Percentiles rank a stretch among this genome's conserved stretches.
Evolutionary conservation across 208 protist genomes (phyloP).

Genomic region (Acanthamoeba castellanii): DNA sequence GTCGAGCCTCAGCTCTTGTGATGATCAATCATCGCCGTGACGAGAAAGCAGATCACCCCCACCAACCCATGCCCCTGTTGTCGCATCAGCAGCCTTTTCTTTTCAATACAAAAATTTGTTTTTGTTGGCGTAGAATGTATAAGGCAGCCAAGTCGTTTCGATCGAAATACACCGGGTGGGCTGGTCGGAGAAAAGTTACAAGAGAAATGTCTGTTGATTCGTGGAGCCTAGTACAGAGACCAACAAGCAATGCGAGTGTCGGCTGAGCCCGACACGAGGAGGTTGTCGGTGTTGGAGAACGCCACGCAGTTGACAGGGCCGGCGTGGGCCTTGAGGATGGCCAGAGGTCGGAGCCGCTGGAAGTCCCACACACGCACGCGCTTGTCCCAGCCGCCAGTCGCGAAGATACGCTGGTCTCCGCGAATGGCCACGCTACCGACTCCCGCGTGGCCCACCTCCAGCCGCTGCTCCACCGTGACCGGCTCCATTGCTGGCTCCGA

Average conservation of each 20-base stretch:
- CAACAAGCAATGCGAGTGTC: neutral
- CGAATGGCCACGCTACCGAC: neutral
- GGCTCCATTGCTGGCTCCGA: neutral
- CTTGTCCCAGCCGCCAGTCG: conserved; percentile 1
- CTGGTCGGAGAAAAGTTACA: no score
- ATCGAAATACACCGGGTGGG: no score
- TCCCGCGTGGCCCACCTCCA: neutral
- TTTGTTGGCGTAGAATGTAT: no score
- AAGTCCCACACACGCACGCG: conserved; percentile 10
- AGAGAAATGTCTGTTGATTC: no score
- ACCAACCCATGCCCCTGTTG: no score
- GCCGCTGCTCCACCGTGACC: neutral
- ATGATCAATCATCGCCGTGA: no score
- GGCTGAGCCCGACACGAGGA: neutral
- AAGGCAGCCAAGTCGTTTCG: no score
- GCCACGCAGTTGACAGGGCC: neutral
- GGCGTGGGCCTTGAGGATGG: neutral
- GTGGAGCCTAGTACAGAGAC: neutral
- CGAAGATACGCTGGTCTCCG: neutral
- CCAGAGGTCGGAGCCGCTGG: neutral
- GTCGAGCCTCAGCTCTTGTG: neutral
- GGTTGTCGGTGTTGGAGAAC: neutral
- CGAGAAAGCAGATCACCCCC: no score
- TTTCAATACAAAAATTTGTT: no score
- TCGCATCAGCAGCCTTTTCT: no score